A percentile compares a stretch with the other conserved stretches of the same genome.
phyloP scores from a whole-genome alignment of 2,329 filamentous ascomycete genomes.

The Dactylella cylindrospora region DNA sequence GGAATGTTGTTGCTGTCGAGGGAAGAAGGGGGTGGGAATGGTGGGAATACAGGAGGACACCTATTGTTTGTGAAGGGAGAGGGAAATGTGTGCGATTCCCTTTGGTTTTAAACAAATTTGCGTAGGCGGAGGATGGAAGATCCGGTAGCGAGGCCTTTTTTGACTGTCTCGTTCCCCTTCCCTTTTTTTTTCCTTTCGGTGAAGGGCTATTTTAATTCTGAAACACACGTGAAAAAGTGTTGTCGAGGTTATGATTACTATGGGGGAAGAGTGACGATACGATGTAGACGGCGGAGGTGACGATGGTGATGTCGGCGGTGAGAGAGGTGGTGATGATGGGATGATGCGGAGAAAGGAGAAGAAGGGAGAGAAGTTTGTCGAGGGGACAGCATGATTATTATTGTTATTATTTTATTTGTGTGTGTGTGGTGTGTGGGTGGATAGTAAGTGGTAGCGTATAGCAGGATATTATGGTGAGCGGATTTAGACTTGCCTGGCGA shows the following conservation, averaged over 20 bases:
- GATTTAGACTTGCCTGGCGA: constrained; percentile 43
- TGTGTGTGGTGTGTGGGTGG: constrained; percentile 16
- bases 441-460: constrained; percentile 3
- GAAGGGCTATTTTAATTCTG: background rate
- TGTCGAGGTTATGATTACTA: constrained; percentile 5
- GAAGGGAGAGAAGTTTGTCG: constrained; percentile 26
- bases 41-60: too few species aligned
- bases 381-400: too few species aligned
- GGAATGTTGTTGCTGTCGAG: too few species aligned
- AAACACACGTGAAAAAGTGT: constrained; percentile 37
- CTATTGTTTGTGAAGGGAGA: too few species aligned
- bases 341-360: constrained; percentile 14
- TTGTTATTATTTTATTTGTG: constrained; percentile 24
- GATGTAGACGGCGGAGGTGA: constrained; percentile 12
- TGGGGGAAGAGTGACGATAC: constrained; percentile 1
- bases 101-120: too few species aligned
- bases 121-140: too few species aligned
- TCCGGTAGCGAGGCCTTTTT: too few species aligned
- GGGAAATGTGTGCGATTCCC: too few species aligned
- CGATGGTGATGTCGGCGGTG: constrained; percentile 26
- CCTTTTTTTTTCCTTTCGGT: background rate
- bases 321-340: constrained; percentile 14
- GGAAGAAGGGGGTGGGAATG: too few species aligned
- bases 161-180: too few species aligned
- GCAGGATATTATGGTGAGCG: constrained; percentile 23